Conservation (phyloP, 140 eudicot species). For the Ambrosia hybrid region DNA sequence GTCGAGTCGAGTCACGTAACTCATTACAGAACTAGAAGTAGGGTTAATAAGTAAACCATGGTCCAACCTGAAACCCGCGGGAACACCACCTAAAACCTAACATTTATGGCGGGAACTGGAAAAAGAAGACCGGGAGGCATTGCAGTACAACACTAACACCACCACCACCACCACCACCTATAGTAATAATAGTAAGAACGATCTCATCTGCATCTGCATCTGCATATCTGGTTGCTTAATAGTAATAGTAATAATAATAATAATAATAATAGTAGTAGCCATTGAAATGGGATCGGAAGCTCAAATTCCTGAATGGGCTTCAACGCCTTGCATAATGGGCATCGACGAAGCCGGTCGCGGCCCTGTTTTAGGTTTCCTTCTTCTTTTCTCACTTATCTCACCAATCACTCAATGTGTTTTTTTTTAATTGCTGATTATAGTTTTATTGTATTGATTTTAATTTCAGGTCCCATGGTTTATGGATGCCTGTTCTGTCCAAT, state of each 20-base stretch:
- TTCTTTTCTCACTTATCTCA: neutral
- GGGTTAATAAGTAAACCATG: slow-evolving; percentile 11
- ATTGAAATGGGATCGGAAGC: slow-evolving; percentile 56
- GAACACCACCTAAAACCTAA: too few relatives aligned
- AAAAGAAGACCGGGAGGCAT: neutral
- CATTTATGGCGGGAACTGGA: slow-evolving; percentile 33
- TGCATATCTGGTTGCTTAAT: neutral
- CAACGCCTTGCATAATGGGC: slow-evolving; percentile 90
- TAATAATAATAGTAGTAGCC: neutral
- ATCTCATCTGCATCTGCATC: neutral
- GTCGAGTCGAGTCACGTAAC: too few relatives aligned
- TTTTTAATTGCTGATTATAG: neutral
- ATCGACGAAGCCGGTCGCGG: slow-evolving; percentile 99
- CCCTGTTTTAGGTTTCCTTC: slow-evolving; percentile 79
- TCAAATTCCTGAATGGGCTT: slow-evolving; percentile 69
- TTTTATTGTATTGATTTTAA: neutral
- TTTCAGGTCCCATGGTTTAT: slow-evolving; percentile 95
- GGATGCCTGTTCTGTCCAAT: slow-evolving; percentile 90
- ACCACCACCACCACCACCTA: too few relatives aligned
- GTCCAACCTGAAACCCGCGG: too few relatives aligned
- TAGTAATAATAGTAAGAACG: neutral
- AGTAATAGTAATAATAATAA: too few relatives aligned
- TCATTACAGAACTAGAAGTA: neutral
- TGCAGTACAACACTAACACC: neutral
- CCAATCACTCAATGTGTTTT: neutral